phyloP scores from a whole-genome alignment of 257 asterid species.

The Penstemon newberryi region DNA sequence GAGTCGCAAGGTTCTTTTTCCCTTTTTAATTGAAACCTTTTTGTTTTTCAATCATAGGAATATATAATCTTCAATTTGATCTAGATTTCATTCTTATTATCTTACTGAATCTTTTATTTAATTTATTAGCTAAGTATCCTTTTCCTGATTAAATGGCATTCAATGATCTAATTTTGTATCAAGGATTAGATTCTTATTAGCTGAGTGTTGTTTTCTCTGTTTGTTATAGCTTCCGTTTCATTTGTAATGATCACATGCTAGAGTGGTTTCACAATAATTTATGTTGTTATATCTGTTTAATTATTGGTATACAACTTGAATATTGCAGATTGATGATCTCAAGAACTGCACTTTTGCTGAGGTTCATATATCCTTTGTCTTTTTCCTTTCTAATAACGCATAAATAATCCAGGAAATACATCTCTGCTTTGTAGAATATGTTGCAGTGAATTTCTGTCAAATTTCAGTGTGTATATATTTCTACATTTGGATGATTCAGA shows the following conservation, averaged over 20 bases:
- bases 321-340: slow-evolving; percentile 78
- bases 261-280: not conserved
- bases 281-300: not conserved
- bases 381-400: not conserved
- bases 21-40: not conserved
- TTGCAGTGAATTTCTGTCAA: not conserved
- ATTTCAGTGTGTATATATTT: not conserved
- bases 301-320: slow-evolving; percentile 12
- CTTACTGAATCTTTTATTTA: not conserved
- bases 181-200: not conserved
- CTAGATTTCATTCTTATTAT: not conserved
- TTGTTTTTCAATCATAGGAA: not conserved
- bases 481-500: slow-evolving; percentile 39
- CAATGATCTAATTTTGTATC: not conserved
- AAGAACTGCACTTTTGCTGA: slow-evolving; percentile 77
- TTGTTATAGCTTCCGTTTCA: not conserved
- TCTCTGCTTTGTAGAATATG: not conserved
- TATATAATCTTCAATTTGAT: not conserved
- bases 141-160: too few species aligned
- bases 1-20: slow-evolving; percentile 63
- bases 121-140: not conserved
- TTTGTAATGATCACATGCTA: not conserved
- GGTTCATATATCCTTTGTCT: slow-evolving; percentile 38
- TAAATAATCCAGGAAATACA: not conserved
- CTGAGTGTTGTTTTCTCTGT: not conserved